phyloP scores from a whole-genome alignment of 495 filamentous ascomycete genomes.

The Penicillium odoratum region DNA sequence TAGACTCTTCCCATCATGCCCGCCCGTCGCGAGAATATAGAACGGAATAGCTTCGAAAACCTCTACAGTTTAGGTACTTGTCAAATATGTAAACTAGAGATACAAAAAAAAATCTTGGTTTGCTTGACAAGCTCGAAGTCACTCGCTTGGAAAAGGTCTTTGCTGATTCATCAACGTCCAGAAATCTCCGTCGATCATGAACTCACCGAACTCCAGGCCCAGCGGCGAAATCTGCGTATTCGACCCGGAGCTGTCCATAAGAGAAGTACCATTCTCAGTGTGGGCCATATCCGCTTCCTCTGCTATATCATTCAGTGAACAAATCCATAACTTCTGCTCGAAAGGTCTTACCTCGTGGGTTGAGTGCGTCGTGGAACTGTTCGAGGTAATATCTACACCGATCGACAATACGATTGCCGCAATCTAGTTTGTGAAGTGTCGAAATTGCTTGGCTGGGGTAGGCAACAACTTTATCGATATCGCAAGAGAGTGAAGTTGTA shows the following conservation, averaged over 20 bases:
- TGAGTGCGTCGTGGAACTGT: slow-evolving; percentile 29
- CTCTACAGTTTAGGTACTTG: too few species aligned
- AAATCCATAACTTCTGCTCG: background rate
- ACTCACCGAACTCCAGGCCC: background rate
- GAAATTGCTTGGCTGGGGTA: background rate
- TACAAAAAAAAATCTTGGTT: too few species aligned
- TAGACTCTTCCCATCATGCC: too few species aligned
- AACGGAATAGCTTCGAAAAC: too few species aligned
- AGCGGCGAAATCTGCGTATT: background rate
- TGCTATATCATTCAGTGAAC: background rate
- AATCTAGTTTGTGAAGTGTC: slow-evolving; percentile 29
- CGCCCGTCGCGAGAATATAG: too few species aligned
- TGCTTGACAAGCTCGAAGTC: background rate
- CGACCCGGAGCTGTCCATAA: background rate
- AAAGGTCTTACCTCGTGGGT: slow-evolving; percentile 8
- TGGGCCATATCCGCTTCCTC: background rate
- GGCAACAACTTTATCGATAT: background rate
- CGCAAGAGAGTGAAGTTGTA: background rate
- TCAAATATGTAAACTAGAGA: too few species aligned
- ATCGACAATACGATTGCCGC: slow-evolving; percentile 41
- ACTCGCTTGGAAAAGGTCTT: background rate
- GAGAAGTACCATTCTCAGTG: background rate
- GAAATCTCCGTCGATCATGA: background rate
- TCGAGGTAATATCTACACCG: slow-evolving; percentile 40
- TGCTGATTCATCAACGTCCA: background rate